These are phyloP conservation scores for Chaetoceros muelleri DNA, from an alignment of 108 stramenopile species.

Conservation along the genomic window DNA sequence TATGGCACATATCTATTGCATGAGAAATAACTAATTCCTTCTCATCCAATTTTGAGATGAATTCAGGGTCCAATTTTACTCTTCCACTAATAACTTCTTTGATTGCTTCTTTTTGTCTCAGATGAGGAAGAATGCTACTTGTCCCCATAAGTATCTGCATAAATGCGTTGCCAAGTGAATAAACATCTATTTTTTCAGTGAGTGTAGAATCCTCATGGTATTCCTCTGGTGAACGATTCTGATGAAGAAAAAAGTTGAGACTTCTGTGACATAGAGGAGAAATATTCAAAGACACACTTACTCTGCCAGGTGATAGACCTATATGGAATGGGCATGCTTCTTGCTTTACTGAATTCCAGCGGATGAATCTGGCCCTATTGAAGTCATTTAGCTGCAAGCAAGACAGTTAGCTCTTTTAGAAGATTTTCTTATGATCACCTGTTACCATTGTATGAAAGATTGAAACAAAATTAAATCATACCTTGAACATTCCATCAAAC, in stretches of 20 bases:
- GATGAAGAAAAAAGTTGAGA: no score
- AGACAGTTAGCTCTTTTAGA: no score
- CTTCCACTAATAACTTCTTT: not conserved
- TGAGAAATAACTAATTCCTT: not conserved
- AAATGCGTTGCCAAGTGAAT: not conserved
- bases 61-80: not conserved
- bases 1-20: not conserved
- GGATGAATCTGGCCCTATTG: constrained; percentile 58
- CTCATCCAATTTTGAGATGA: not conserved
- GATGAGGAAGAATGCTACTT: not conserved
- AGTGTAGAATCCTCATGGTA: not conserved
- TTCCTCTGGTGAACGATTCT: not conserved
- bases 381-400: constrained; percentile 74
- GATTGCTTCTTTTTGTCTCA: not conserved
- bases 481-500: not conserved
- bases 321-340: constrained; percentile 27
- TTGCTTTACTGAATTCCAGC: constrained; percentile 19
- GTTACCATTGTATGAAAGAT: constrained; percentile 9
- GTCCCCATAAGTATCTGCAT: not conserved
- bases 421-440: no score
- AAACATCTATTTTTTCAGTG: not conserved
- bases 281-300: no score
- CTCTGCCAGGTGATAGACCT: constrained; percentile 44
- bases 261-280: no score
- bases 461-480: not conserved